Base-by-base conservation (phyloP, 805 yeast genomes). In the Saccharomycopsis synnaedendra region DNA sequence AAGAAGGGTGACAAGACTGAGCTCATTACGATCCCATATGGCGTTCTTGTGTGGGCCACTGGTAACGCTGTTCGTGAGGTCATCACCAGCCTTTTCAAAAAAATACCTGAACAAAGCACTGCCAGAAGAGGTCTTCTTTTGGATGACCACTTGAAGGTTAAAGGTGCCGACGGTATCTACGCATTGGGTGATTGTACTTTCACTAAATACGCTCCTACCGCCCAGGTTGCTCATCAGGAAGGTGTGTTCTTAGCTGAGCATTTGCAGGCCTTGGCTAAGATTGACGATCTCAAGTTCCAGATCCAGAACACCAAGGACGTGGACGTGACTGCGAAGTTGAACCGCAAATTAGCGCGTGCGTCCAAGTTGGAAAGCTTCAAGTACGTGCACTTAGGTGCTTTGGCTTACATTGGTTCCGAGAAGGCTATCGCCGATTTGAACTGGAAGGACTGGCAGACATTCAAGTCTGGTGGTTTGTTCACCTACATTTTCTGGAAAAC, bases 151-250 rank as follows among this genome's bases (percentile, higher is more conserved):
- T 69, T 87, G 54, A 81, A 82, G 61, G 79, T 90, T 33, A 80
- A 85, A 60, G 97, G 97, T 62, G 74, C 87, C 40, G 85, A 82
- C 54, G 65, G 69, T 29, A 79, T 90, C 57, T 90, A 74, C 66
- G 97, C 95, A 44, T 68, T 89, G 49, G 97, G 97, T 64, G 97
- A 89, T 70, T 89, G 97, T 70, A 85, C 97, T 37, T 80, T 83
- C 64, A 72, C 76, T 52, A 85, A 85, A 63, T 80, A 78, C 57
- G 93, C 96, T 40, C 97, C 97, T 57, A 89, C 97, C 53, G 97
- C 97, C 30, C 97, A 89, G 73, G 97, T 88, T 48, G 97, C 97
- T 39, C 80, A 87, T 68, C 97, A 89, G 72, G 86, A 89, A 68
- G 97, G 96, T 64, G 71, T 73, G 49, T 89, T 76, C 67, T 75